Evolutionary conservation across 192 early-diverging fungal genomes (phyloP), one percentile per base, ranked within the genome.

Genomic region (Umbelopsis ramanniana): DNA sequence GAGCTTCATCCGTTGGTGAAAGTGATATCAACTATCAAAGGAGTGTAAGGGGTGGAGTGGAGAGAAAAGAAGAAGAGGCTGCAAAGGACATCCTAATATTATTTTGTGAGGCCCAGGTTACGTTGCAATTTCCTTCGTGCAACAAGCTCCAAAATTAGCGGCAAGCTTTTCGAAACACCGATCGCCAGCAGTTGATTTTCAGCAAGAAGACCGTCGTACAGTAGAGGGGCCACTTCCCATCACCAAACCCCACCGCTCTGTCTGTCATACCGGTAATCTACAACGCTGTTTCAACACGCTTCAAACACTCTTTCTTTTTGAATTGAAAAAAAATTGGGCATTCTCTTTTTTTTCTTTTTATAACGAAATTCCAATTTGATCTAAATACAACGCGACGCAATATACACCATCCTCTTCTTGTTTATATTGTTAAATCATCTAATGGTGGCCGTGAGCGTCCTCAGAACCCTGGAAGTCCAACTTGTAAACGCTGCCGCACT

Each of bases 401-500:
- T 63, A 21, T 70, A 47, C 23, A 47, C 52, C 23, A 19, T 52
- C 53, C 24, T 26, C 24, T 52, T 35, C 24, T 21, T 38, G 50
- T 52, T 48, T 67, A 52, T 67, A 54, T 46, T 66, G 66, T 53
- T 45, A 50, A 43, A 15, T 54, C 68, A 46, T 71, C 74, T 77
- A 72, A 70, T 80, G 77, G 71, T 82, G 80, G 70, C 78, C 80
- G 50, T 74, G 71, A 40, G 43, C 69, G 48, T 77, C 69, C 38
- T 79, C 74, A 67, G 73, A 40, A 73, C 69, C 72, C 37, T 78
- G 75, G 71, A 83, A 83, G 74, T 82, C 73, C 77, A 91, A 81
- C 80, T 92, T 90, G 83, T 79, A 94, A 57, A 85, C 89, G 76
- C 84, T 87, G 76, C 97, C 97, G 80, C 97, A 99, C 84, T 97